These are phyloP conservation scores for Paspalum notatum DNA, from an alignment of 176 grass and related monocot species.

Conservation along the genomic window DNA sequence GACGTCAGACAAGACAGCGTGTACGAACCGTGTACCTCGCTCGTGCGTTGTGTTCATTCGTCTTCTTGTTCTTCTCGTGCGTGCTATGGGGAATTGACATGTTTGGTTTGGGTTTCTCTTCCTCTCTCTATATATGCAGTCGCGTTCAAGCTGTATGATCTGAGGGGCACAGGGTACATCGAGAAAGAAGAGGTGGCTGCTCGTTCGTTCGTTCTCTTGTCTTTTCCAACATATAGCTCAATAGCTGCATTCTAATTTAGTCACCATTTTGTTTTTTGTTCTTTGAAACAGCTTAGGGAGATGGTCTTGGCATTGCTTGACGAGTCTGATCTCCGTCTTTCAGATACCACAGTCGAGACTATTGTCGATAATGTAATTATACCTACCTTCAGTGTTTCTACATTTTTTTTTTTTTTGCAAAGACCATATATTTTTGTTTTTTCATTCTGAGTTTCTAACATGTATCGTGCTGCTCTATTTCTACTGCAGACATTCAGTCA, in stretches of 20 bases:
- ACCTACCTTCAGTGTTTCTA: not conserved
- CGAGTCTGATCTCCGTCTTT: conserved; percentile 67
- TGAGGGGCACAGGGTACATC: conserved; percentile 78
- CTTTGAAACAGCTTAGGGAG: conserved; percentile 60
- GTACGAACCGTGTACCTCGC: conserved; percentile 26
- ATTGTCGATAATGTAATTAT: conserved; percentile 75
- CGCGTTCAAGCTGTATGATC: conserved; percentile 83
- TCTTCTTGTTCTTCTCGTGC: not conserved
- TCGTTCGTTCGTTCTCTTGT: not conserved
- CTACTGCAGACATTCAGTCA: conserved; percentile 70
- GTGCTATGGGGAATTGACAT: not conserved
- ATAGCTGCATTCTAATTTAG: not conserved
- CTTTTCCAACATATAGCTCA: not conserved
- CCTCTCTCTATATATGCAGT: conserved; percentile 43
- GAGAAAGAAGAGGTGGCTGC: conserved; percentile 73
- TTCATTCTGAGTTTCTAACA: not conserved
- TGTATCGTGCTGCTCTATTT: not conserved
- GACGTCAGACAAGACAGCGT: conserved; percentile 58
- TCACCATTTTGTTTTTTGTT: not conserved
- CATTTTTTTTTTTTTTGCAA: not conserved
- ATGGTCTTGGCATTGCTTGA: conserved; percentile 76
- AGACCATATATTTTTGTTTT: not conserved
- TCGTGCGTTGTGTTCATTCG: not conserved
- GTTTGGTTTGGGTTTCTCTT: not conserved
- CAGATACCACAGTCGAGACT: conserved; percentile 47